These are phyloP conservation scores for Candida anglica DNA, from an alignment of 805 yeast genomes.

Conservation along the genomic window DNA sequence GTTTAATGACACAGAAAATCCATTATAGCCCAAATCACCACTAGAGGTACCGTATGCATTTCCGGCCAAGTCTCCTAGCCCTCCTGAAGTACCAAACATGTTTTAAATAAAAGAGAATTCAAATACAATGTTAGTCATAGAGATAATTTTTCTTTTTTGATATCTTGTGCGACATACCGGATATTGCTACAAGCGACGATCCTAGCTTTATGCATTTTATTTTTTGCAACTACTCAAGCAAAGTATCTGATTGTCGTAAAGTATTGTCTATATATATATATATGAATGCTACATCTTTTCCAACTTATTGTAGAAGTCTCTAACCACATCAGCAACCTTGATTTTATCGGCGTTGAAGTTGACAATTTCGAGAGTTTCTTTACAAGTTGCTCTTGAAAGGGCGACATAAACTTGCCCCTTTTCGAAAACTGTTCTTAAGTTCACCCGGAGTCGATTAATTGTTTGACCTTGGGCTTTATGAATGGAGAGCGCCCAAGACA, in stretches of 20 bases:
- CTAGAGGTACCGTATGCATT: not conserved
- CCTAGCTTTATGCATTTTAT: constrained; percentile 1
- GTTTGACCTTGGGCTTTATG: constrained; percentile 97
- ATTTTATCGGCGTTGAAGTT: constrained; percentile 67
- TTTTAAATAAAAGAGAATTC: not conserved
- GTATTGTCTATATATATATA: not conserved
- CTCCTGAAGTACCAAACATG: constrained; percentile 1
- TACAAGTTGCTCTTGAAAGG: constrained; percentile 78
- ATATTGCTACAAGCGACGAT: no score
- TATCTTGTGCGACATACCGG: not conserved
- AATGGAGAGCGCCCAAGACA: constrained; percentile 96
- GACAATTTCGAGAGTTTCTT: constrained; percentile 77
- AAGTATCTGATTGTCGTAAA: no score
- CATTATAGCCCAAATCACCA: constrained; percentile 29
- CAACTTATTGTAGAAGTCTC: constrained; percentile 52
- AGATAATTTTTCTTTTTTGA: no score
- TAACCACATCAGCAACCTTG: constrained; percentile 66
- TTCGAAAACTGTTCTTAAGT: constrained; percentile 73
- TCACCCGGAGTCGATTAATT: constrained; percentile 69
- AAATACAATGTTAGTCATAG: no score
- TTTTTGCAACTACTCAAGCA: not conserved
- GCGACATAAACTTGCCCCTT: constrained; percentile 97
- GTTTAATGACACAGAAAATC: constrained; percentile 58
- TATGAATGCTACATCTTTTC: not conserved
- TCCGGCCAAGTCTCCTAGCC: no score